Percentiles rank a stretch among this genome's conserved stretches.
Conservation (phyloP, 148 eudicot species). For the Camellia sinensis region DNA sequence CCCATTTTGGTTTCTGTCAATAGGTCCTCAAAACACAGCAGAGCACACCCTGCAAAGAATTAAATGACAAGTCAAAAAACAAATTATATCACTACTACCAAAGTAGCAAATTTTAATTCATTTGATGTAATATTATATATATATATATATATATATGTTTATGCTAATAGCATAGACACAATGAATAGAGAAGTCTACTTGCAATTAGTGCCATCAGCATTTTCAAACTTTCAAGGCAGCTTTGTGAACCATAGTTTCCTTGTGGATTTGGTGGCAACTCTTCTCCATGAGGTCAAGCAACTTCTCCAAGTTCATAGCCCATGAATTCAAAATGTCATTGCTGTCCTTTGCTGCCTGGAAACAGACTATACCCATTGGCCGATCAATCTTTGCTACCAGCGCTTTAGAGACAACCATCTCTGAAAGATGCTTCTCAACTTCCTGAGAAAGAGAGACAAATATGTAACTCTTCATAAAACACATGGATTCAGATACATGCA, state of each 20-base stretch:
- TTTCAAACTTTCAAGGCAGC: slow-evolving; percentile 61
- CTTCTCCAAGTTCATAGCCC: slow-evolving; percentile 90
- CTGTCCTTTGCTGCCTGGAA: slow-evolving; percentile 82
- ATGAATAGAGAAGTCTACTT: background rate
- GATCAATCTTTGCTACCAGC: slow-evolving; percentile 77
- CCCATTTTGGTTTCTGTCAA: slow-evolving; percentile 4
- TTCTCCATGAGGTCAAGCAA: slow-evolving; percentile 92
- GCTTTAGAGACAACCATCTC: slow-evolving; percentile 91
- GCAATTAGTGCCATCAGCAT: slow-evolving; percentile 7
- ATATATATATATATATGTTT: background rate
- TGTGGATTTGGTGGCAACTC: slow-evolving; percentile 98
- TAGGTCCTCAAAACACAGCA: background rate
- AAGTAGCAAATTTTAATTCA: no score
- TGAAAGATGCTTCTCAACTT: slow-evolving; percentile 81
- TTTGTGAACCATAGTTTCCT: slow-evolving; percentile 97
- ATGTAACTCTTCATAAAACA: background rate
- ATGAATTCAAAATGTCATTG: slow-evolving; percentile 77
- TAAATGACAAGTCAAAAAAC: background rate
- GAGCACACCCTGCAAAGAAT: slow-evolving; percentile 14
- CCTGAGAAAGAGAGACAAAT: slow-evolving; percentile 40
- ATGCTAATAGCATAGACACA: background rate
- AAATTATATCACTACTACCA: background rate
- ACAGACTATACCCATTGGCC: slow-evolving; percentile 71
- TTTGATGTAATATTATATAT: background rate
- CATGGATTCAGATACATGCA: no score